Conservation (phyloP, 106 monocot species). For the Xerophyta viscosa region DNA sequence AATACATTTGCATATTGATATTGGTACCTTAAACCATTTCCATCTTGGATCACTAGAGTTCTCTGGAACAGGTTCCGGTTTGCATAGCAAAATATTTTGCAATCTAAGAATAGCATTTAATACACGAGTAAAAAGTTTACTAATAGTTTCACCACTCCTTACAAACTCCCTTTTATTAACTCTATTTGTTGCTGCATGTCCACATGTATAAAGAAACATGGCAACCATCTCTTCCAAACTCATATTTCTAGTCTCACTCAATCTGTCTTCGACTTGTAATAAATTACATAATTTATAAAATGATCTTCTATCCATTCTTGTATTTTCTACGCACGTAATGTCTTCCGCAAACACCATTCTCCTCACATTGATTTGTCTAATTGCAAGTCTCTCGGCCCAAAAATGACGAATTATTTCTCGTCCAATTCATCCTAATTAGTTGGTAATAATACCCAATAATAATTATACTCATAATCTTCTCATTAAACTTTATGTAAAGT, state of each 20-base stretch:
- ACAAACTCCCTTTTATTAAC: conserved; percentile 1
- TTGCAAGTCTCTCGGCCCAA: background rate
- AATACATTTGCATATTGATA: background rate
- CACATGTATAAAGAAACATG: background rate
- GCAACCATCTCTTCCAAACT: conserved; percentile 1
- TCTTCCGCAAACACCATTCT: background rate
- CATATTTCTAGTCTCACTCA: background rate
- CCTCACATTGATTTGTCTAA: background rate
- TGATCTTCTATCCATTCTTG: background rate
- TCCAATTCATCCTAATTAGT: too few relatives aligned
- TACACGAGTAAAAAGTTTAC: background rate
- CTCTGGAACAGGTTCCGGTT: background rate
- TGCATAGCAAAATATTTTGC: background rate
- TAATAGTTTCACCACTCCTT: background rate
- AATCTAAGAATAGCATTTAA: background rate
- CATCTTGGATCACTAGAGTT: conserved; percentile 3
- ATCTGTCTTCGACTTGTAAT: background rate
- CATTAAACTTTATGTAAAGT: too few relatives aligned
- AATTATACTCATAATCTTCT: too few relatives aligned
- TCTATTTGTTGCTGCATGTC: background rate
- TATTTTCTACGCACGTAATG: background rate
- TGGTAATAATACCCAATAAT: too few relatives aligned
- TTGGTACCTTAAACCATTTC: conserved; percentile 2
- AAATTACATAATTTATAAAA: background rate
- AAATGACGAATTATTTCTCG: too few relatives aligned